phyloP scores from a whole-genome alignment of 1,284 basidiomycete genomes.

The Cystobasidiaceae sp. region DNA sequence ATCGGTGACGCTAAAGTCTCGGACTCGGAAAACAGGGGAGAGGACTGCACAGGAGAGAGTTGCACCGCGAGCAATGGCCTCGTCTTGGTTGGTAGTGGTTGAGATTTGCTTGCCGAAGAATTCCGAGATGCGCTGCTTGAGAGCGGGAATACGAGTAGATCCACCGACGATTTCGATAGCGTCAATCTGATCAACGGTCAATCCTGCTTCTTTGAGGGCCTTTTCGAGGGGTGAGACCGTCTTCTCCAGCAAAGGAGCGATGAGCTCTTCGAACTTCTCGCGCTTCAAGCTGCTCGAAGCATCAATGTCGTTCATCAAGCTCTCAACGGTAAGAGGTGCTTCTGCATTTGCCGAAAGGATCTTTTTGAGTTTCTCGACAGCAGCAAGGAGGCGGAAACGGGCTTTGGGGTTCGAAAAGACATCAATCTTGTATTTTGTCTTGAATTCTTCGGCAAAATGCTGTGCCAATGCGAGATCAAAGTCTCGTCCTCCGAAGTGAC shows the following conservation, averaged over 20 bases:
- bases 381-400: constrained; percentile 74
- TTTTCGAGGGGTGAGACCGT: constrained; percentile 56
- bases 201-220: constrained; percentile 58
- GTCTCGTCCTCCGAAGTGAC: constrained; percentile 85
- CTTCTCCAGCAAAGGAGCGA: constrained; percentile 55
- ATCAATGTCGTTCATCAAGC: constrained; percentile 84
- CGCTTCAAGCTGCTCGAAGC: constrained; percentile 58
- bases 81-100: constrained; percentile 90
- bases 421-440: constrained; percentile 90
- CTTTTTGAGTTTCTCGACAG: constrained; percentile 71
- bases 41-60: constrained; percentile 91
- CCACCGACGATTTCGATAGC: constrained; percentile 65
- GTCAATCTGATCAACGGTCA: constrained; percentile 59
- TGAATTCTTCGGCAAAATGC: constrained; percentile 84
- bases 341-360: constrained; percentile 75
- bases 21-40: constrained; percentile 90
- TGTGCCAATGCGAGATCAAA: constrained; percentile 81
- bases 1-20: constrained; percentile 82
- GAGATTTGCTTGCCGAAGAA: constrained; percentile 69
- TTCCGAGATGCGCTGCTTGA: constrained; percentile 60
- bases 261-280: constrained; percentile 59
- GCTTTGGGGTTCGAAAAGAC: constrained; percentile 84
- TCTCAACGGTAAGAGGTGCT: constrained; percentile 81
- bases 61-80: constrained; percentile 85
- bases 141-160: constrained; percentile 62